Evolutionary conservation across 148 eudicot genomes (phyloP), one percentile per base, ranked within the genome.

Genomic region (Rhododendron williamsianum): DNA sequence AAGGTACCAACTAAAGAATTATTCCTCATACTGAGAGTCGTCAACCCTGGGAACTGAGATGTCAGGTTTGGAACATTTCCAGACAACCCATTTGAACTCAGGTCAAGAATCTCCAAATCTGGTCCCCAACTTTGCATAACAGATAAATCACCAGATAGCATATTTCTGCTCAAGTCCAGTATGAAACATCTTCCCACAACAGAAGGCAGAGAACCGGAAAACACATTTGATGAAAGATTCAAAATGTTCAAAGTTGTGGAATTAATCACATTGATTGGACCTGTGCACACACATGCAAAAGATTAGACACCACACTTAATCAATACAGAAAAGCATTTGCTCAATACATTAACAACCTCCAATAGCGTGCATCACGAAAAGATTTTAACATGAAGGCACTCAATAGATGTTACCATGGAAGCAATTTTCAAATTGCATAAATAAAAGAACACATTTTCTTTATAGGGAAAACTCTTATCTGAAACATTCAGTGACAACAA

Each of bases 51-150:
- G 67, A 93, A 94, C 78, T 92, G 92, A 80, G 95, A 86, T 60
- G 89, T 87, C 84, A 94, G 85, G 82, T 90, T 88, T 23, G 95
- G 95, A 86, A 97, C 86, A 90, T 85, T 91, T 84, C 99, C 98
- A 15, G 88, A 88, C 89, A 97, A 90, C 72, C 82, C 81, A 84
- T 97, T 97, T 54, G 99, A 93, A 87, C 99, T 94, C 87, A 97
- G 87, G 86, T 97, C 98, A 67, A 95, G 87, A 81, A 91, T 76
- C 92, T 94, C 94, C 88, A 97, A 83, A 89, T 82, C 73, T 21
- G 89, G 78, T 78, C 81, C 91, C 95, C 95, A 93, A 63, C 86
- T 93, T 83, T 85, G 84, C 54, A 92, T 54, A 8, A 54, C 86
- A 25, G 93, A 90, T 25, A 93, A 82, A 77, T 92, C 94, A 84